phyloP scores from a whole-genome alignment of 2,329 filamentous ascomycete species.

The Botrytis hyacinthi region DNA sequence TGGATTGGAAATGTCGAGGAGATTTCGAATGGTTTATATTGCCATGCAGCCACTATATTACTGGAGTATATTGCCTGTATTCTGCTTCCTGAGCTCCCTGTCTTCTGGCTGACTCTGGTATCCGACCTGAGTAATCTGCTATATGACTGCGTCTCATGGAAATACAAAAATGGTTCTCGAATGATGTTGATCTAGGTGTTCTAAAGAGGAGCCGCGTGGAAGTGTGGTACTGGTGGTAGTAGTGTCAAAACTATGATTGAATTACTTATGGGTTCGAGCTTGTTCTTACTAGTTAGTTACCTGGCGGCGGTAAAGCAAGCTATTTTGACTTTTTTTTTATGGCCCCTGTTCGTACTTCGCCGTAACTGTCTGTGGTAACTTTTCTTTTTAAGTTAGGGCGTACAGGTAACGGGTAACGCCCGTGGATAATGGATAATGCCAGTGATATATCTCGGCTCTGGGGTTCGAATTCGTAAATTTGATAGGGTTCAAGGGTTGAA shows the following conservation, averaged over 20 bases:
- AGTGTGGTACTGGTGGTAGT: not conserved
- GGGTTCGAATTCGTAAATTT: not conserved
- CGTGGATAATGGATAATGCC: not conserved
- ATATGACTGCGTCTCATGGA: not conserved
- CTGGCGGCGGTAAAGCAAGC: slow-evolving; percentile 15
- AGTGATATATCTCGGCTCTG: slow-evolving; percentile 7
- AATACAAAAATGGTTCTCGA: not conserved
- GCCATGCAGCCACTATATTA: slow-evolving; percentile 6
- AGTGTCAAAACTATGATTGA: slow-evolving; percentile 8
- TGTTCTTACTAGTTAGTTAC: slow-evolving; percentile 5
- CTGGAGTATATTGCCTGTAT: not conserved
- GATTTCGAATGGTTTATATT: not conserved
- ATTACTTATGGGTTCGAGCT: not conserved
- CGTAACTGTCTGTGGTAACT: not conserved
- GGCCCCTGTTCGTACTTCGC: slow-evolving; percentile 8
- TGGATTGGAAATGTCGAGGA: not conserved
- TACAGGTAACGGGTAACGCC: slow-evolving; percentile 5
- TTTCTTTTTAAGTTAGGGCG: slow-evolving; percentile 2
- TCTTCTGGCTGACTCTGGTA: not conserved
- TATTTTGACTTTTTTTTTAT: slow-evolving; percentile 19
- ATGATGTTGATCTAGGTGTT: slow-evolving; percentile 3
- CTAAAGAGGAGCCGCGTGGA: not conserved
- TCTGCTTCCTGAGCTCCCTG: not conserved
- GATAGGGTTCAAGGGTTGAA: not conserved
- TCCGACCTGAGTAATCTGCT: slow-evolving; percentile 3